Conservation (phyloP, 1,139 yeast genomes). For the Petasospora rhodanensis region DNA sequence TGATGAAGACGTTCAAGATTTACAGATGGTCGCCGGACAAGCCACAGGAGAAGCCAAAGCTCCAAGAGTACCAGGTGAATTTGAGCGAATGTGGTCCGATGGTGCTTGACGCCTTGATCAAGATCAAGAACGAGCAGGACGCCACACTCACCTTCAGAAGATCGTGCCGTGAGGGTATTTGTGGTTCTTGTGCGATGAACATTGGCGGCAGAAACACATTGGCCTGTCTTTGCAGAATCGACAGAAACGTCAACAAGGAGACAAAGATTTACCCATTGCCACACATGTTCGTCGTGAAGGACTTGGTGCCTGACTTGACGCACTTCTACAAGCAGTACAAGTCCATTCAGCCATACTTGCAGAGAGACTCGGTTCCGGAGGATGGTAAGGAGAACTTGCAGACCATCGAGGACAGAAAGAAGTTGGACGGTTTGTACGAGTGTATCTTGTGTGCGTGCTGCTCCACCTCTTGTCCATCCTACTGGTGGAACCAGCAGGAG, state of each 20-base stretch:
- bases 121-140: constrained; percentile 95
- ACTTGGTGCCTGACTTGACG: constrained; percentile 95
- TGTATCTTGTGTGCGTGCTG: constrained; percentile 99
- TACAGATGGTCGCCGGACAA: constrained; percentile 99
- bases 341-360: constrained; percentile 95
- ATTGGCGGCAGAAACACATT: constrained; percentile 96
- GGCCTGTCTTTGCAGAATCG: constrained; percentile 94
- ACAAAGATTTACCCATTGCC: constrained; percentile 94
- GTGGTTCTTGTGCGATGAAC: constrained; percentile 99
- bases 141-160: constrained; percentile 94
- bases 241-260: constrained; percentile 68
- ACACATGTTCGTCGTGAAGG: constrained; percentile 96
- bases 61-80: constrained; percentile 81
- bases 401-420: constrained; percentile 88
- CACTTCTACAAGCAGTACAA: constrained; percentile 98
- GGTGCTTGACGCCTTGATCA: constrained; percentile 92
- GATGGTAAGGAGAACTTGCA: constrained; percentile 95
- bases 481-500: constrained; percentile 99
- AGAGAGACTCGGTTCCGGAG: constrained; percentile 72
- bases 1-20: constrained; percentile 79
- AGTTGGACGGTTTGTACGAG: constrained; percentile 94
- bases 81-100: constrained; percentile 94
- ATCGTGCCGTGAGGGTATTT: constrained; percentile 98
- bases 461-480: constrained; percentile 97
- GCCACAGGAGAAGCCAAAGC: constrained; percentile 86